These are phyloP conservation scores for Didymella segeticola DNA, from an alignment of 2,329 filamentous ascomycete species.

Conservation along the genomic window DNA sequence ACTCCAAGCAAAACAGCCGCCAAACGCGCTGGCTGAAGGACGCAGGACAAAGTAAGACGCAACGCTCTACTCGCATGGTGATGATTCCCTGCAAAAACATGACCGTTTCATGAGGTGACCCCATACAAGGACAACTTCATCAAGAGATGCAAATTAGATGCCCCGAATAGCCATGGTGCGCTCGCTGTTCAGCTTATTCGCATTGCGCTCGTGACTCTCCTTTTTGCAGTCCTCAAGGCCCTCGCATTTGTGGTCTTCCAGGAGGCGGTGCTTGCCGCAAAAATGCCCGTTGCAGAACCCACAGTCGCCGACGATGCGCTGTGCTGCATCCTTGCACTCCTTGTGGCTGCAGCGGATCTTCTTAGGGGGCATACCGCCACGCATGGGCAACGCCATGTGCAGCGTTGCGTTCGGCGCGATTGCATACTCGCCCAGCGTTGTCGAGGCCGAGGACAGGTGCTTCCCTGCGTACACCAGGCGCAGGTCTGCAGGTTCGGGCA, in stretches of 20 bases:
- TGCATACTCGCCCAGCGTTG: constrained; percentile 56
- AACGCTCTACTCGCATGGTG: not conserved
- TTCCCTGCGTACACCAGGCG: constrained; percentile 66
- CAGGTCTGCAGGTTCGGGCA: constrained; percentile 55
- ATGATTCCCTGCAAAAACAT: not conserved
- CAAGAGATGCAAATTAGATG: constrained; percentile 61
- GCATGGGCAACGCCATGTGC: constrained; percentile 64
- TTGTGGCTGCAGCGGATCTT: constrained; percentile 88
- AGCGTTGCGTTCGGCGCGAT: constrained; percentile 60
- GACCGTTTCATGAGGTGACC: too few relatives aligned
- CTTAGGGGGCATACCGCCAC: constrained; percentile 67
- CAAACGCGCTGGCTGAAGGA: constrained; percentile 14
- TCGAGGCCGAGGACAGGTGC: constrained; percentile 56
- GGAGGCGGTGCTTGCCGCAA: constrained; percentile 91
- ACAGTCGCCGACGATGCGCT: constrained; percentile 95
- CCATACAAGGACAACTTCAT: constrained; percentile 6
- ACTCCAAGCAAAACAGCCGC: constrained; percentile 14
- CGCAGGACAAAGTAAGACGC: constrained; percentile 8
- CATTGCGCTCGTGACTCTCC: constrained; percentile 93
- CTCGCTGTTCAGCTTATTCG: constrained; percentile 89
- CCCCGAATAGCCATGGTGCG: constrained; percentile 93
- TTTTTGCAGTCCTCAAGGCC: constrained; percentile 98
- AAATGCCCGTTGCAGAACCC: constrained; percentile 93
- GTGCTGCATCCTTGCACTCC: constrained; percentile 84
- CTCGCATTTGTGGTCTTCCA: constrained; percentile 93